These are phyloP conservation scores for Penicillium brevicompactum DNA, from an alignment of 2,329 filamentous ascomycete genomes.

Conservation along the genomic window DNA sequence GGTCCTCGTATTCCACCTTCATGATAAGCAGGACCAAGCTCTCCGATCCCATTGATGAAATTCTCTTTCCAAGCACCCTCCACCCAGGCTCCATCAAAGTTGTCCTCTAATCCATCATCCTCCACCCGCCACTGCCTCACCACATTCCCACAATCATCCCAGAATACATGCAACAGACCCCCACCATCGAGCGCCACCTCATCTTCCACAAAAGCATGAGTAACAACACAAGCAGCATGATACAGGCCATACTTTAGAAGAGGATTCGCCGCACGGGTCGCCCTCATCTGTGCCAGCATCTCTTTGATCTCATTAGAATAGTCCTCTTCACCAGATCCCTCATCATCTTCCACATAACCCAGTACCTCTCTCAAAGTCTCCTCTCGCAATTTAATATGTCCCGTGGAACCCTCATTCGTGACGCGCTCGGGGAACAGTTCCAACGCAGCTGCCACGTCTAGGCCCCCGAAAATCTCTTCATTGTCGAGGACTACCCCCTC, in stretches of 20 bases:
- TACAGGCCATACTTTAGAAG: constrained; percentile 1
- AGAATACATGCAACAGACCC: constrained; percentile 7
- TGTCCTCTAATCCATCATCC: neutral
- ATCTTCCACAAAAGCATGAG: constrained; percentile 10
- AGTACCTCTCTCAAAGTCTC: neutral
- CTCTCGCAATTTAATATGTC: neutral
- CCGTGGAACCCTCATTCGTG: neutral
- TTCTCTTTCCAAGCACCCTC: constrained; percentile 1
- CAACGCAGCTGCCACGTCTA: constrained; percentile 6
- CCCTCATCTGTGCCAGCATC: no score
- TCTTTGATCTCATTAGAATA: no score
- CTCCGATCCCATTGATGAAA: neutral
- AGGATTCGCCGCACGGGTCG: neutral
- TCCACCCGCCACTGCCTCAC: constrained; percentile 6
- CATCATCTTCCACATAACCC: neutral
- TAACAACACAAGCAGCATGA: constrained; percentile 4
- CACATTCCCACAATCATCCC: constrained; percentile 11
- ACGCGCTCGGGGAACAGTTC: constrained; percentile 12
- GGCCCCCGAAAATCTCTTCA: constrained; percentile 5
- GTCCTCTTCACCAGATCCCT: neutral
- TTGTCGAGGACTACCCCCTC: constrained; percentile 5
- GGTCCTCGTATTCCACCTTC: neutral
- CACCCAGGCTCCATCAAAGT: constrained; percentile 3
- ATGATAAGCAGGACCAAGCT: constrained; percentile 6
- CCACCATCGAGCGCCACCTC: constrained; percentile 6